phyloP scores from a whole-genome alignment of 495 filamentous ascomycete species.

The Daldinia loculata region DNA sequence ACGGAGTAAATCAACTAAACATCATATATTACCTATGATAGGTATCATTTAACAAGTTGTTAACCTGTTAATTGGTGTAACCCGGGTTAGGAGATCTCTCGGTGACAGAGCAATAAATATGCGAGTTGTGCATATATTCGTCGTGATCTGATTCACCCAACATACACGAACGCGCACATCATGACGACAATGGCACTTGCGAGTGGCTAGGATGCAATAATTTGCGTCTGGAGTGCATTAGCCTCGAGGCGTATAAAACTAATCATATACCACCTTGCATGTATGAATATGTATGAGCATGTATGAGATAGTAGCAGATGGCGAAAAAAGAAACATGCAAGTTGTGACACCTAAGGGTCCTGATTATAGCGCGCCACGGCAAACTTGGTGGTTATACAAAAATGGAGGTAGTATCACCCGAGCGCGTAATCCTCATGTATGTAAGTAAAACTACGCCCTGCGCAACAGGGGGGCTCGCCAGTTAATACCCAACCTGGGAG shows the following conservation, averaged over 20 bases:
- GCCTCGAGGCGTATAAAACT: conserved; percentile 24
- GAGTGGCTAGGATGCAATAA: conserved; percentile 36
- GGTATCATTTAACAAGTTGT: background rate
- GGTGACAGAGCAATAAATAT: conserved; percentile 24
- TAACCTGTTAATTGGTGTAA: conserved; percentile 3
- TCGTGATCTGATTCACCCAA: conserved; percentile 37
- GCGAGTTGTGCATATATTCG: conserved; percentile 20
- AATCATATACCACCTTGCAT: conserved; percentile 18
- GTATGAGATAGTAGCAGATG: background rate
- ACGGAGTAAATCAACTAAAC: conserved; percentile 1
- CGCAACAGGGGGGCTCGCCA: conserved; percentile 32
- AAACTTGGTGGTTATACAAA: conserved; percentile 20
- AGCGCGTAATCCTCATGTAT: conserved; percentile 34
- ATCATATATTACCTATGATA: conserved; percentile 1
- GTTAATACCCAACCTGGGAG: conserved; percentile 34
- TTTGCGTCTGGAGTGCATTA: conserved; percentile 42
- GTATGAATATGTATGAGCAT: background rate
- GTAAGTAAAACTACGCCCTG: conserved; percentile 4
- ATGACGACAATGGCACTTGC: conserved; percentile 36
- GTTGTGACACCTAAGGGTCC: conserved; percentile 4
- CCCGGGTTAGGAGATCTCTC: conserved; percentile 34
- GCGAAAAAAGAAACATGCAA: conserved; percentile 15
- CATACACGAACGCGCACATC: conserved; percentile 17
- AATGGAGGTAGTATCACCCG: conserved; percentile 26
- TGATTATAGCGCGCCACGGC: conserved; percentile 21